Evolutionary conservation across 2,329 filamentous ascomycete species (phyloP), one percentile per base, ranked within the genome.

Genomic region (Tolypocladium capitatum): DNA sequence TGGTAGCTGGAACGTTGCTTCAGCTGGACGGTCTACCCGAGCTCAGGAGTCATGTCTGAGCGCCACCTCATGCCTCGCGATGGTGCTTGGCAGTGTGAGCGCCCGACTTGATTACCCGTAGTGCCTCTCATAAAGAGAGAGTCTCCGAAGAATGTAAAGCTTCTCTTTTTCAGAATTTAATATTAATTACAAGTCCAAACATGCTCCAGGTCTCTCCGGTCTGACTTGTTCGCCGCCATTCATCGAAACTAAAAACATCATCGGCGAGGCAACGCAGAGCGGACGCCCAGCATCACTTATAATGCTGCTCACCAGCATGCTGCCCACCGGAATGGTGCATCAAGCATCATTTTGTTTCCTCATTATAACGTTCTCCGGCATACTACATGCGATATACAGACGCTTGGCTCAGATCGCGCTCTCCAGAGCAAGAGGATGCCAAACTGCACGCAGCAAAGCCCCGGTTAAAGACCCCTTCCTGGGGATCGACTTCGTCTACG

Each of bases 401-500:
- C 50, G 45, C 41, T 7, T 59, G 18, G 43, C 40, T 11, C 48
- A 52, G 49, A 48, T 50, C 48, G 48, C 30, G 13, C 47, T 60
- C 36, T 48, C 55, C 24, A 50, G 52, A n/a, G 48, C 40, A 1
- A 46, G 38, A 4, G 58, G 59, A 14, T 63, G 62, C 21, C 50
- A 55, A 45, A 48, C 53, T 7, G 55, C 55, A 4, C 28, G 51
- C 8, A 58, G 50, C 14, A 56, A 55, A 31, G 53, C 55, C 1
- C 50, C 54, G 0, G 56, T 64, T 24, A 61, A 49, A 27, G 61
- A 65, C 10, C 61, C 60, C 4, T 55, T 61, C 21, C 51, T 65
- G 2, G 65, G 64, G 1, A 32, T 65, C n/a, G 63, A 67, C 42
- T 66, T 66, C 28, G 46, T 64, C 2, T 65, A 60, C 49, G 59